Conservation (phyloP, 2,329 filamentous ascomycete species). For the Penicillium sp. region DNA sequence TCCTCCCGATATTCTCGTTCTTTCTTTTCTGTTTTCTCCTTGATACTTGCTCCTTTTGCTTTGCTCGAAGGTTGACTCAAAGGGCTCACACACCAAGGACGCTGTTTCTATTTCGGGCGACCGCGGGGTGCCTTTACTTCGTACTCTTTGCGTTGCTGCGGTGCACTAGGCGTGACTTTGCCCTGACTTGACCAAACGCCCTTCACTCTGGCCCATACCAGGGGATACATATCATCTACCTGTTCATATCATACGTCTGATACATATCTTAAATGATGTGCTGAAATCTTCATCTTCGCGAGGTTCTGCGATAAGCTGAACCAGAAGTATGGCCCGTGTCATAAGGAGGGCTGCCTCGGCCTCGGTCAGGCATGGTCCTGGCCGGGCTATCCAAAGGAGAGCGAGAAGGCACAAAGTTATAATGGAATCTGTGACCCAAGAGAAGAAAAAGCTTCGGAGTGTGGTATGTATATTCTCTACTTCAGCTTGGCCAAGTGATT, state of each 20-base stretch:
- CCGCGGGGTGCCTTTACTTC: background rate
- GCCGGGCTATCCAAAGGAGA: slow-evolving; percentile 35
- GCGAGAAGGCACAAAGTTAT: slow-evolving; percentile 57
- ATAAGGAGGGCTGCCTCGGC: slow-evolving; percentile 36
- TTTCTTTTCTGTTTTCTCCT: slow-evolving; percentile 1
- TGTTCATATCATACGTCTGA: background rate
- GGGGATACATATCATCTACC: background rate
- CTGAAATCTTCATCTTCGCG: slow-evolving; percentile 19
- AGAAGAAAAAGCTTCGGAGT: slow-evolving; percentile 60
- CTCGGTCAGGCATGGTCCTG: slow-evolving; percentile 35
- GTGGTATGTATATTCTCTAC: slow-evolving; percentile 41
- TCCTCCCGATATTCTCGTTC: background rate
- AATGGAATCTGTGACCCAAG: slow-evolving; percentile 57
- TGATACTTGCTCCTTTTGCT: background rate
- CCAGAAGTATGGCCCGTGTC: slow-evolving; percentile 39
- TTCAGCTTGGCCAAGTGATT: slow-evolving; percentile 25
- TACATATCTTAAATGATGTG: slow-evolving; percentile 13
- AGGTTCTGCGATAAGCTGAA: slow-evolving; percentile 22
- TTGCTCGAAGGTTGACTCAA: background rate
- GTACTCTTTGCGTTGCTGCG: background rate
- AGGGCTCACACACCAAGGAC: background rate
- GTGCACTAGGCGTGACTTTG: background rate
- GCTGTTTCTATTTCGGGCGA: background rate
- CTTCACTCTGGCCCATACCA: background rate
- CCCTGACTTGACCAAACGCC: background rate